Evolutionary conservation across 495 filamentous ascomycete species (phyloP), one percentile per base, ranked within the genome.

Genomic region (Podospora anserina): DNA sequence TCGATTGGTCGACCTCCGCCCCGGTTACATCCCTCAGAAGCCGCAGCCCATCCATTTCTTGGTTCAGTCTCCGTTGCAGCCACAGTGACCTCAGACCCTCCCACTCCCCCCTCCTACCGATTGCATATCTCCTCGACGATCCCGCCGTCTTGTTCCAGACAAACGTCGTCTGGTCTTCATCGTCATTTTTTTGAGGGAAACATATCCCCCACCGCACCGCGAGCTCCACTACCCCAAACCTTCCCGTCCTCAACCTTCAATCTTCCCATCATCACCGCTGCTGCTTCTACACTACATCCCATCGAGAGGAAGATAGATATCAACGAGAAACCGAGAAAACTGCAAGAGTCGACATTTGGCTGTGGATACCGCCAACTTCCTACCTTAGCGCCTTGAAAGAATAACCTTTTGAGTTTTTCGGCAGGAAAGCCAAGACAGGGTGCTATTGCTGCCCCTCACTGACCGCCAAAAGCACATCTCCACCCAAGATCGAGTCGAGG

Each of bases 41-140:
- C 4, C 18, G 34, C 27, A 34, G 49, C 39, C 61, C 64, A 34
- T 20, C 67, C 26, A 54, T 77, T 68, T 69, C 75, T 74, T 76
- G 71, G 61, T 76, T 69, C 66, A 61, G 63, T 57, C 61, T 56
- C 19, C 16, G 49, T 28, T 69, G 65, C 71, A 76, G 68, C 72
- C 71, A 72, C 67, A 66, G 69, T 76, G 72, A 73, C 72, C 71
- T 75, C 71, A 73, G 39, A 64, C 61, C 58, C 57, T 32, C 63
- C 23, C 32, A 20, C 16, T 20, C 18, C 23, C 55, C n/a, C 55
- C 55, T 26, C 53, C 67, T 20, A 32, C 56, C 63, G 53, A 16
- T 68, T 56, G 44, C 63, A 65, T 71, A 68, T 71, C 63, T 62
- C 67, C 55, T 61, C n/a, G 61, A 67, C 63, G 55, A 68, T 68